These are phyloP conservation scores for Cystoisospora suis DNA, from an alignment of 169 alveolate genomes.

Conservation along the genomic window DNA sequence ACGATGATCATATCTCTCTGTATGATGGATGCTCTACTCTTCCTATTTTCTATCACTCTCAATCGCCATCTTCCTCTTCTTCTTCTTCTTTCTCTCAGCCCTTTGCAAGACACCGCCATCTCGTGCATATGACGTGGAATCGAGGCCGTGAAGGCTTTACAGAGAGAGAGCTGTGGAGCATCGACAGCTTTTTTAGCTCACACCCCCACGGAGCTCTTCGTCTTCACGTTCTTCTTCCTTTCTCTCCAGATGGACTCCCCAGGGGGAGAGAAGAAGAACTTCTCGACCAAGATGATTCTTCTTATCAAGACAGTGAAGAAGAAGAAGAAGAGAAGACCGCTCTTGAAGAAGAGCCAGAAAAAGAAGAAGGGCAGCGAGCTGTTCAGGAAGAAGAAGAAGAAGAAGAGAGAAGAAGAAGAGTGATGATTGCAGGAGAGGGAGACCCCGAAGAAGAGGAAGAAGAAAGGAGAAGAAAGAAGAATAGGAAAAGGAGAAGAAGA, in stretches of 20 bases:
- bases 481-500: no score
- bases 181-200: conserved; percentile 33
- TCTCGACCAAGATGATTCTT: no score
- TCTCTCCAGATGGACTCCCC: background rate
- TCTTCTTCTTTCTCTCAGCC: background rate
- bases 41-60: background rate
- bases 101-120: background rate
- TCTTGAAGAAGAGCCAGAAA: background rate
- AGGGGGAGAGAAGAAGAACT: background rate
- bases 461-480: background rate
- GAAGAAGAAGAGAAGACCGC: background rate
- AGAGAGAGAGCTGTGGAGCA: conserved; percentile 16
- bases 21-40: conserved; percentile 9
- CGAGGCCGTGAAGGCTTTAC: conserved; percentile 33
- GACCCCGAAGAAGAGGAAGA: background rate
- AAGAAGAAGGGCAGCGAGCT: background rate
- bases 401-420: no score
- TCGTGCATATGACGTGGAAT: conserved; percentile 10
- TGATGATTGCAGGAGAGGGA: no score
- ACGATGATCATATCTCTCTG: background rate
- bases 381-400: background rate
- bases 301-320: no score
- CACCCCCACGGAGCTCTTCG: conserved; percentile 29
- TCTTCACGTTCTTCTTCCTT: conserved; percentile 18
- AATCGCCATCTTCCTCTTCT: background rate